These are phyloP conservation scores for Penstemon eatonii DNA, from an alignment of 257 asterid species.

Conservation along the genomic window DNA sequence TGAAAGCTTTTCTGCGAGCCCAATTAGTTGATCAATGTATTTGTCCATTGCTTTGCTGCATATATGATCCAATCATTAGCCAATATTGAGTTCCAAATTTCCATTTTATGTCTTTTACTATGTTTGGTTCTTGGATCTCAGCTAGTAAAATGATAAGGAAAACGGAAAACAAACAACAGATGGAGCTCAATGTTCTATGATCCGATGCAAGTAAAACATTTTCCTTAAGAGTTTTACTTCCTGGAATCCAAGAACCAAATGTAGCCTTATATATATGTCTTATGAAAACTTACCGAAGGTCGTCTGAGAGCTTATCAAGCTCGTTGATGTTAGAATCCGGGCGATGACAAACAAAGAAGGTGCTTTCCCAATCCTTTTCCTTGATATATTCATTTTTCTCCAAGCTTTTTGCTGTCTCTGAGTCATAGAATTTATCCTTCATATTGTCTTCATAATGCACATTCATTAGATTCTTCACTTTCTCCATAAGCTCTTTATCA, in stretches of 20 bases:
- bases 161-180: no score
- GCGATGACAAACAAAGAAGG: conserved; percentile 74
- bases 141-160: no score
- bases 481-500: conserved; percentile 59
- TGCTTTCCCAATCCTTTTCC: conserved; percentile 70
- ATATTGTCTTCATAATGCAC: conserved; percentile 60
- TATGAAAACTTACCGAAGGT: conserved; percentile 52
- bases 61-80: conserved; percentile 14
- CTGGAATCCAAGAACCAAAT: no score
- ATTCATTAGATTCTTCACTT: conserved; percentile 60
- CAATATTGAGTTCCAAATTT: neutral
- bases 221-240: no score
- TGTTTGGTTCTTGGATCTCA: no score
- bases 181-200: no score
- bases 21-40: conserved; percentile 60
- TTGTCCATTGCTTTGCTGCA: conserved; percentile 67
- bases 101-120: no score
- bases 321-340: conserved; percentile 61
- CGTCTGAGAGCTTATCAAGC: conserved; percentile 47
- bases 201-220: no score
- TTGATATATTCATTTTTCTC: conserved; percentile 37
- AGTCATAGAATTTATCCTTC: conserved; percentile 51
- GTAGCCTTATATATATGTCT: neutral
- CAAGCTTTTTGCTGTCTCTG: conserved; percentile 55
- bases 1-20: conserved; percentile 71